Evolutionary conservation across 108 stramenopile species (phyloP).

Genomic region (Nitzschia inconspicua): DNA sequence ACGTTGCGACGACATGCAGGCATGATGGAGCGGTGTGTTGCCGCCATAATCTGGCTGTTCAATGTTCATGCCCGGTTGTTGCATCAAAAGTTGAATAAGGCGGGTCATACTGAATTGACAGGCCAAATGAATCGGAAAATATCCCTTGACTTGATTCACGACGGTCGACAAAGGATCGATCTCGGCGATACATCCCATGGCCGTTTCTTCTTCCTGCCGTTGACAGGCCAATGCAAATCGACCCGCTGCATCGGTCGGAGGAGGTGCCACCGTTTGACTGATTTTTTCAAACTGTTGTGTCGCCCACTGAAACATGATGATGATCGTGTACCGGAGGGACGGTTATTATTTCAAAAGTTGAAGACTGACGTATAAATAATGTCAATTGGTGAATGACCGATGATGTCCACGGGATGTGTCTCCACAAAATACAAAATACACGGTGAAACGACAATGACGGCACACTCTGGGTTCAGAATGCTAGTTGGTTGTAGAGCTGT

Average conservation of each 20-base stretch:
- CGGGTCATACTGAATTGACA: constrained; percentile 34
- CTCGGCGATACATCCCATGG: constrained; percentile 42
- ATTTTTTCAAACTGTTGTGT: constrained; percentile 60
- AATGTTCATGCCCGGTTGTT: constrained; percentile 42
- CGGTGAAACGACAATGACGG: no score
- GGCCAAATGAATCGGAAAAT: constrained; percentile 65
- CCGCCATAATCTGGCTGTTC: constrained; percentile 55
- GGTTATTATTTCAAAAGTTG: no score
- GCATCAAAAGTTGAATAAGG: constrained; percentile 40
- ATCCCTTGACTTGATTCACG: constrained; percentile 42
- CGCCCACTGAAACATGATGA: constrained; percentile 76
- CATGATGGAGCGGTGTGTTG: constrained; percentile 76
- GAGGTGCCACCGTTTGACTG: constrained; percentile 77
- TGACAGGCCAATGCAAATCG: constrained; percentile 39
- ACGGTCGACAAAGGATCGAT: constrained; percentile 31
- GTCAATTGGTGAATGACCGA: no score
- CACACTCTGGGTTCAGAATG: no score
- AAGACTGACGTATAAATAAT: no score
- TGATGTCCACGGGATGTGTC: no score
- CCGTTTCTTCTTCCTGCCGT: constrained; percentile 40
- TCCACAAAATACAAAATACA: no score
- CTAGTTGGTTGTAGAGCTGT: no score
- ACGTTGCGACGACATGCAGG: constrained; percentile 35
- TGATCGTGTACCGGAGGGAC: not conserved
- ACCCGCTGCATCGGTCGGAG: constrained; percentile 56